phyloP scores from a whole-genome alignment of 2,329 filamentous ascomycete genomes.

The Stemphylium beticola region DNA sequence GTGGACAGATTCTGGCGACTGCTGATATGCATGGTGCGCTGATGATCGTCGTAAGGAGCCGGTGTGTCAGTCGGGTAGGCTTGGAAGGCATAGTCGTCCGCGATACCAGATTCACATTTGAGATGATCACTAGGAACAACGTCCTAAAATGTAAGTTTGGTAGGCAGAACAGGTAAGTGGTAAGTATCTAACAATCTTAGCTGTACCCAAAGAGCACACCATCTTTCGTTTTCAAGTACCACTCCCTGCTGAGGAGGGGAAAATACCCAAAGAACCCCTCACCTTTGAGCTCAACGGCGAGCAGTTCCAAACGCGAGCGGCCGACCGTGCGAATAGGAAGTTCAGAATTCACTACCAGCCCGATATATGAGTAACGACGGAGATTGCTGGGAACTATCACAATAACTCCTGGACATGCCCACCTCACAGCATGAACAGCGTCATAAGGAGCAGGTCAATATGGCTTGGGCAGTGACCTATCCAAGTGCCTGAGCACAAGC shows the following conservation, averaged over 20 bases:
- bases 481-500: too few species aligned
- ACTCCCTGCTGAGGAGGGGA: conserved; percentile 38
- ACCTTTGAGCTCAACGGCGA: conserved; percentile 87
- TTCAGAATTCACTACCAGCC: conserved; percentile 84
- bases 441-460: too few species aligned
- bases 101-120: conserved; percentile 85
- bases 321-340: conserved; percentile 87
- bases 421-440: too few species aligned
- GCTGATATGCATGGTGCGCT: conserved; percentile 91
- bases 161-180: conserved; percentile 15
- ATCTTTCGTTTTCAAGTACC: conserved; percentile 80
- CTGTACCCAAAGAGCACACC: conserved; percentile 88
- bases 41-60: conserved; percentile 80
- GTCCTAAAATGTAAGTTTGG: conserved; percentile 66
- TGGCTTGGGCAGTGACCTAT: too few species aligned
- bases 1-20: conserved; percentile 74
- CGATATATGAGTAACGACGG: conserved; percentile 64
- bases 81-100: conserved; percentile 84
- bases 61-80: conserved; percentile 82
- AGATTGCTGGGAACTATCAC: background rate
- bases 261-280: conserved; percentile 56
- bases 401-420: background rate
- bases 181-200: conserved; percentile 41
- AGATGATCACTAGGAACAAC: conserved; percentile 76
- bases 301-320: conserved; percentile 81